Percentiles rank a stretch among this genome's conserved stretches.
Evolutionary conservation across 495 filamentous ascomycete genomes (phyloP).

Genomic region (Penicillium tannophilum): DNA sequence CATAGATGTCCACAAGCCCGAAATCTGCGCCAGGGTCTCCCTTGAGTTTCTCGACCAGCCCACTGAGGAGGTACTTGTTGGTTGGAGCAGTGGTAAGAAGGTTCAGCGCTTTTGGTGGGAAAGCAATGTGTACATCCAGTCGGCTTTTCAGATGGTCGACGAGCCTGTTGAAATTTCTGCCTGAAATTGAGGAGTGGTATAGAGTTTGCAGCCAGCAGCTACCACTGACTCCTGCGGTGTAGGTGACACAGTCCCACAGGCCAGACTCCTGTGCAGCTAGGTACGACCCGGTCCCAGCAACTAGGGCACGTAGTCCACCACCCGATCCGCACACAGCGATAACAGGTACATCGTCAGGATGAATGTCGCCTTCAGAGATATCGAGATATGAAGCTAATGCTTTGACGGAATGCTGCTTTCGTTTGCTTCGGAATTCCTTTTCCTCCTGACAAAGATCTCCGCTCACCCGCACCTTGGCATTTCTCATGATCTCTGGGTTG

Average conservation of each 20-base stretch:
- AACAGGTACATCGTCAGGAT: constrained; percentile 87
- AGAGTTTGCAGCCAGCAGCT: constrained; percentile 94
- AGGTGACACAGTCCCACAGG: constrained; percentile 89
- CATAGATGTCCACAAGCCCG: constrained; percentile 91
- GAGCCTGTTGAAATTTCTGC: constrained; percentile 61
- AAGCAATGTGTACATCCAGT: constrained; percentile 85
- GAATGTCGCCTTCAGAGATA: constrained; percentile 74
- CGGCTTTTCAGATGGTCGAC: constrained; percentile 85
- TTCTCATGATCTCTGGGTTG: constrained; percentile 81
- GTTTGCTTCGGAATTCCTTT: constrained; percentile 63
- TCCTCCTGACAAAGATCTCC: constrained; percentile 84
- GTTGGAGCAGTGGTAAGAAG: constrained; percentile 80
- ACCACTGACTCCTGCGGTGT: constrained; percentile 91
- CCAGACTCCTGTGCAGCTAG: constrained; percentile 79
- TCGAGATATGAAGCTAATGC: constrained; percentile 81
- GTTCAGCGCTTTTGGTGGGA: constrained; percentile 78
- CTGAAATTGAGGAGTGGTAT: constrained; percentile 81
- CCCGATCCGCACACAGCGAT: constrained; percentile 95
- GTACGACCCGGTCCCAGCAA: constrained; percentile 85
- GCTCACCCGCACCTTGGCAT: constrained; percentile 80
- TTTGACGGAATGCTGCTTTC: constrained; percentile 63
- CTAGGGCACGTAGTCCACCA: constrained; percentile 84
- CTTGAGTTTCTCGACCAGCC: constrained; percentile 85
- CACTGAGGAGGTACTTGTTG: constrained; percentile 87
- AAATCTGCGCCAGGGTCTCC: constrained; percentile 80